Evolutionary conservation across 306 rosid genomes (phyloP).

Genomic region (Lotus japonicus): DNA sequence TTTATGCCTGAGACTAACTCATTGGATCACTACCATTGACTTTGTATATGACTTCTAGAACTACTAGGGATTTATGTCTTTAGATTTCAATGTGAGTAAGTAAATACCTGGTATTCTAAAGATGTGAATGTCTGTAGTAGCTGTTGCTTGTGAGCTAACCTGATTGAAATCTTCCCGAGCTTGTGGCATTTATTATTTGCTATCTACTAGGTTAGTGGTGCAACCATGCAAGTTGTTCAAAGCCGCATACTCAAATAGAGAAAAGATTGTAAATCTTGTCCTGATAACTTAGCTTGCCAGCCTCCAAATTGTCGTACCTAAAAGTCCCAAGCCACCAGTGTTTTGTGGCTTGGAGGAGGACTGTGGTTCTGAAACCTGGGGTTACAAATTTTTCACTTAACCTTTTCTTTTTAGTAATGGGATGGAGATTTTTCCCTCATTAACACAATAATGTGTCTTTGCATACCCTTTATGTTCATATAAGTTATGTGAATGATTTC

Average conservation of each 20-base stretch:
- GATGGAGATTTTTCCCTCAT: background rate
- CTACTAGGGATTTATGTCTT: background rate
- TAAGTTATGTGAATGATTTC: background rate
- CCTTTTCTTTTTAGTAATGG: background rate
- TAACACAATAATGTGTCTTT: background rate
- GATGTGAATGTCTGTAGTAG: slow-evolving; percentile 9
- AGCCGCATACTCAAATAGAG: background rate
- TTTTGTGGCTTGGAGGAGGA: background rate
- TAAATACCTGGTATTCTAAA: background rate
- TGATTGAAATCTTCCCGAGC: background rate
- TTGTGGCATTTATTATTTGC: background rate
- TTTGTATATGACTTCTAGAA: slow-evolving; percentile 13
- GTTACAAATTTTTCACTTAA: background rate
- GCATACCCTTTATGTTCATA: background rate
- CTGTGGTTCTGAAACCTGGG: background rate
- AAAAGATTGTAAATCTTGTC: background rate
- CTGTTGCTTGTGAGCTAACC: background rate
- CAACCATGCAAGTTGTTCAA: background rate
- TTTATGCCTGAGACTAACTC: background rate
- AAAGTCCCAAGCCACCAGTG: background rate
- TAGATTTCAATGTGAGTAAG: background rate
- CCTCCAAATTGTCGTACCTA: background rate
- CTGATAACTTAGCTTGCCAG: background rate
- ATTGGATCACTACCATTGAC: slow-evolving; percentile 7
- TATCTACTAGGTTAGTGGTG: background rate